Base-by-base conservation (phyloP, 148 eudicot genomes). In the Salicornia ramosissima region DNA sequence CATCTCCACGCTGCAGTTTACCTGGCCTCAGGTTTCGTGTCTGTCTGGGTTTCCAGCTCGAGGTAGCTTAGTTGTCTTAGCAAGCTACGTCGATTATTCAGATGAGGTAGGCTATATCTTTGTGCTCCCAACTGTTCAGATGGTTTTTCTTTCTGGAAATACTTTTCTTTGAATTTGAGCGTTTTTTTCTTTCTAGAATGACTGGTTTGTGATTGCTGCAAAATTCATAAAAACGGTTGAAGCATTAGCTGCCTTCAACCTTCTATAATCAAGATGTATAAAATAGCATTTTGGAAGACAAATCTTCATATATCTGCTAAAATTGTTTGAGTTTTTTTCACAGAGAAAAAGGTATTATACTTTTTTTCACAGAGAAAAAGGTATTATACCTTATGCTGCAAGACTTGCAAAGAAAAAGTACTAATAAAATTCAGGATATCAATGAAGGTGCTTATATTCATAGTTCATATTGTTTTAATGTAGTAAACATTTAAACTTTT, bases 21-120 rank as follows among this genome's bases (percentile, higher is more conserved):
- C 89, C 14, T 92, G 97, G 97, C 97, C 97, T 73, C 96, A 87
- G 58, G 87, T 92, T 71, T 80, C 93, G 21, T 92, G 91, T 72
- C 42, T 79, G 34, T 79, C 92, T 59, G 90, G 92, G 58, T 83
- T 78, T 71, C 90, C 97, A 16, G 45, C 87, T 46, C 81, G 92
- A 58, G 92, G 93, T 22, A 83, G 87, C 83, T 82, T 80, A 57
- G 85, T 70, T 71, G 77, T 92, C 54, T 59, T 92, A 39, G 85
- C 78, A 25, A 85, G 87, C 85, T 89, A 92, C 46, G 81, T 29
- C 33, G 91, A 92, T 77, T 10, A 54, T 61, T 40, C 28, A 52
- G 77, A 74, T 60, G 85, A 80, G 90, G 97, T 76, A 79, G 74
- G 82, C 71, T 70, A n/a, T 59, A 67, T 56, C 30, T 30, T 28